Percentiles rank a stretch among this genome's conserved stretches.
Conservation (phyloP, 2,329 filamentous ascomycete species). For the Colletotrichum euphorbiae region DNA sequence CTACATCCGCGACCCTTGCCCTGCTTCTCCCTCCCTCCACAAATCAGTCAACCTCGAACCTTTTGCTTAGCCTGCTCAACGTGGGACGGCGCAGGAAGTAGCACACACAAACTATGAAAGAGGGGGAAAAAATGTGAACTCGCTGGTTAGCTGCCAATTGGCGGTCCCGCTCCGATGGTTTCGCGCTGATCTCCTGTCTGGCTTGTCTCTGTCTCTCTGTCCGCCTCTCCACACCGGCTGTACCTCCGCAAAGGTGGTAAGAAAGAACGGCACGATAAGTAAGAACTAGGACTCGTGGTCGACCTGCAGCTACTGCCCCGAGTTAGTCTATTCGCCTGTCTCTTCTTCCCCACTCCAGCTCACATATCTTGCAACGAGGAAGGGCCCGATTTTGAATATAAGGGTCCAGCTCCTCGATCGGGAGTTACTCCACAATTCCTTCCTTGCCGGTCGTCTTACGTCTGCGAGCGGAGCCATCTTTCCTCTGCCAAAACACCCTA, state of each 20-base stretch:
- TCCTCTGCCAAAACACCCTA: neutral
- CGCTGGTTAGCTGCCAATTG: constrained; percentile 26
- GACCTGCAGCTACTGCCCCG: constrained; percentile 10
- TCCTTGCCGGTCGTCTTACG: neutral
- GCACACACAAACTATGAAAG: constrained; percentile 3
- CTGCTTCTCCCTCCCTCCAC: constrained; percentile 20
- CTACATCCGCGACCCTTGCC: constrained; percentile 27
- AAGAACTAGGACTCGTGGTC: constrained; percentile 27
- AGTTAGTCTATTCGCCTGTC: constrained; percentile 16
- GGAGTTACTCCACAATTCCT: neutral
- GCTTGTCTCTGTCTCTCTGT: constrained; percentile 13
- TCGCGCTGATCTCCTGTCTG: constrained; percentile 26
- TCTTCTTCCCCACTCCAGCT: constrained; percentile 20
- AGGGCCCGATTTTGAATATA: neutral
- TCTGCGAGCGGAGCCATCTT: neutral
- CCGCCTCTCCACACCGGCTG: constrained; percentile 4
- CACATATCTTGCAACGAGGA: constrained; percentile 1
- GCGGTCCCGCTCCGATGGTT: constrained; percentile 35
- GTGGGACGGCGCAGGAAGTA: constrained; percentile 3
- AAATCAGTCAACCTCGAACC: constrained; percentile 21
- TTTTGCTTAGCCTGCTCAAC: constrained; percentile 15
- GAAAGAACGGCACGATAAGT: constrained; percentile 22
- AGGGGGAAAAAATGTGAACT: constrained; percentile 21
- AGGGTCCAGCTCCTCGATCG: constrained; percentile 6
- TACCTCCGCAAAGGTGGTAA: constrained; percentile 2